Evolutionary conservation across 2,329 filamentous ascomycete genomes (phyloP), one percentile per base, ranked within the genome.

Genomic region (Nemania serpens): DNA sequence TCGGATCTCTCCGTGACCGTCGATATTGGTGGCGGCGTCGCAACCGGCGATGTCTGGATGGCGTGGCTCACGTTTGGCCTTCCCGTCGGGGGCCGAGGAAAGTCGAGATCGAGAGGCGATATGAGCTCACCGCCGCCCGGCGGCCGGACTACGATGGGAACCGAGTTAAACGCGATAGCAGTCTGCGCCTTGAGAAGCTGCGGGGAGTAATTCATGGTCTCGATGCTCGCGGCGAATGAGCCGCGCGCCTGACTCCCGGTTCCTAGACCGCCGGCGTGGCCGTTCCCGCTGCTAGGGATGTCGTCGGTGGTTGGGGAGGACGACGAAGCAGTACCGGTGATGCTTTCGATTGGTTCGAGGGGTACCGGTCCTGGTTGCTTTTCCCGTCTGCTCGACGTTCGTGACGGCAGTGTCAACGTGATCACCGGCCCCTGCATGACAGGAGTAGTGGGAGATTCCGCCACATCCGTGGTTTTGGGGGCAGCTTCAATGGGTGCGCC

Each of bases 221-320:
- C 62, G 20, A 76, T 64, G 61, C 75, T 77, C 22, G 74, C 72
- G 6, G 72, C 67, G 11, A 74, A 68, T 10, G 74, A 76, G 4
- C 52, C 58, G 5, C 69, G 69, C 5, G 62, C 36, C 33, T 37
- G 53, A 7, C 29, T n/a, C 1, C 33, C 17, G 49, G 58, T 43
- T 18, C 50, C 59, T 6, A 39, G 47, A 2, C 57, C 55, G 37
- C 49, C 49, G 1, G 50, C 36, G 22, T 47, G 22, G n/a, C 58
- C 45, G 29, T 56, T 55, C 1, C 36, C 49, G 29, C 34, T 53
- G n/a, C 34, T 49, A 48, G 47, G 60, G 37, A 56, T 61, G 7
- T 45, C 56, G 11, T 55, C 39, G 18, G 58, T 58, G 36, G 51
- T 63, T 4, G 50, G 12, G 2, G 59, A 41, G 13, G 63, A 39